Percentiles rank a stretch among this genome's conserved stretches.
Evolutionary conservation across 2,329 filamentous ascomycete species (phyloP).

Genomic region (Penicillium sp.): DNA sequence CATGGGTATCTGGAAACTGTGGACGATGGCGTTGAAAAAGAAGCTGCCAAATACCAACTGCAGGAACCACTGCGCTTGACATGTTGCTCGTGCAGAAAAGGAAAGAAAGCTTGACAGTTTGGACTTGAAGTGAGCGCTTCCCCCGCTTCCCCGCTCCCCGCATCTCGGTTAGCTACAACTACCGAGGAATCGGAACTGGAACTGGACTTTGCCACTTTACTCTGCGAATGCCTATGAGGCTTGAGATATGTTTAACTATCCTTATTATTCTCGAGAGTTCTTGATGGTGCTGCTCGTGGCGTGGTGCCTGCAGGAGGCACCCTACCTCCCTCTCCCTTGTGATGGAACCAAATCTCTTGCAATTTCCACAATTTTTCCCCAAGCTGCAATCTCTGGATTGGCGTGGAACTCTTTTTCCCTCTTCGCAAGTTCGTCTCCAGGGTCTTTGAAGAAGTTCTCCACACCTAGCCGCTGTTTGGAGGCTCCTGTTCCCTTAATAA

Average conservation of each 20-base stretch:
- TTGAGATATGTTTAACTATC: background rate
- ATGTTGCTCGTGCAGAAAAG: background rate
- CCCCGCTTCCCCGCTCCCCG: background rate
- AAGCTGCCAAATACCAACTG: slow-evolving; percentile 12
- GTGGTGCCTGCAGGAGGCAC: too few relatives aligned
- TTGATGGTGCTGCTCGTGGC: background rate
- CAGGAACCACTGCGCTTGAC: background rate
- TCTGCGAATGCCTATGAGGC: background rate
- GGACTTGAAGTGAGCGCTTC: background rate
- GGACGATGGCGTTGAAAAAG: background rate
- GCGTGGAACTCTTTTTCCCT: background rate
- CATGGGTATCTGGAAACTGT: slow-evolving; percentile 10
- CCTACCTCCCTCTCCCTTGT: background rate
- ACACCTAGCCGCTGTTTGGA: background rate
- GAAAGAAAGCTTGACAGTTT: background rate
- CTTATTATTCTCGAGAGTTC: background rate
- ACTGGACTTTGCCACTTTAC: background rate
- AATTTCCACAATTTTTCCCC: background rate
- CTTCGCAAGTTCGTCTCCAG: background rate
- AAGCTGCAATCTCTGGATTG: background rate
- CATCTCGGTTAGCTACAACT: background rate
- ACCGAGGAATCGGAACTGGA: background rate
- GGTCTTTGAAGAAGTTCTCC: background rate
- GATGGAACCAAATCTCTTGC: background rate
- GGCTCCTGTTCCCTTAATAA: background rate